Base-by-base conservation (phyloP, 768 basidiomycete genomes). In the Russula vinacea region DNA sequence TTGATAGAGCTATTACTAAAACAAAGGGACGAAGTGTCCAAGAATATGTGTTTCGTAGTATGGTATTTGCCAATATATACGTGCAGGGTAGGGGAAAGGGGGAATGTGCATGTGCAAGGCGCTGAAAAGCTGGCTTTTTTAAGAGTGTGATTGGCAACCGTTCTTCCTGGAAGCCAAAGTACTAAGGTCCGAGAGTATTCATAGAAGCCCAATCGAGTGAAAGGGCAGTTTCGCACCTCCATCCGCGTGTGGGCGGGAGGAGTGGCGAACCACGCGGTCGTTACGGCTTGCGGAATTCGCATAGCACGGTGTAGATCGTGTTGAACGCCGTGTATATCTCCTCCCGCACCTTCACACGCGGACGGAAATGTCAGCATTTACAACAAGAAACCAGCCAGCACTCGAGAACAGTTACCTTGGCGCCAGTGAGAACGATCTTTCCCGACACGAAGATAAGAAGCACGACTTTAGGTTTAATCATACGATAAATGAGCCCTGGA, bases 291-390 rank as follows among this genome's bases (percentile, higher is more conserved):
- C 90, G 84, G 82, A 92, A 95, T 74, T 95, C 94, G 81, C 89
- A 91, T 68, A 99, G 76, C 80, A 98, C 96, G 64, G 96, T 96
- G 77, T 99, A 99, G 63, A 99, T 99, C 64, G 93, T 93, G 79
- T 98, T 98, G 88, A 99, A 99, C 29, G 97, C 97, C 40, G 93
- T 94, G 75, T 99, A 98, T 69, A 98, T 98, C 83, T 99, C 96
- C 79, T 98, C 95, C 78, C 97, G 84, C 78, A 98, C 90, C 94
- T 96, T 59, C 64, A 66, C 64, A 60, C 60, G 76, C 72, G 68
- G 70, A 74, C 76, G 74, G 67, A 55, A 71, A 74, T 70, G 78
- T 87, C 75, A 83, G 80, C 11, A 35, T 19, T 53, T 54, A 55
- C 22, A 57, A 24, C 32, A 53, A 11, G 5, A 49, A 60, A 26